These are phyloP conservation scores for Cerioporus squamosus DNA, from an alignment of 1,284 basidiomycete genomes.

Conservation along the genomic window DNA sequence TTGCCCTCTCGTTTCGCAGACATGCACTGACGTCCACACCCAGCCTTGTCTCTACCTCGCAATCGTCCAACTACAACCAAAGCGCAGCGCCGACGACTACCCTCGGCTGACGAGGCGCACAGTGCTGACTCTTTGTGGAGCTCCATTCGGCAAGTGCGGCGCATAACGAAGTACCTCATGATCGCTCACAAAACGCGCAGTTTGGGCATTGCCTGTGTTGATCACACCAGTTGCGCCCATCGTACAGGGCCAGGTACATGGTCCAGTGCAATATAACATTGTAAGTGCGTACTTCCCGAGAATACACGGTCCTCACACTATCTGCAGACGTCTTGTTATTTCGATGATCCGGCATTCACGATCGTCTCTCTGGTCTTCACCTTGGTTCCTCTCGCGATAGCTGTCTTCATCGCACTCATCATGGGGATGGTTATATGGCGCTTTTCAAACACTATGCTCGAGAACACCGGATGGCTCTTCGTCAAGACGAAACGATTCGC, in stretches of 20 bases:
- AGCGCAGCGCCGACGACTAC: conserved; percentile 20
- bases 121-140: conserved; percentile 20
- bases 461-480: conserved; percentile 14
- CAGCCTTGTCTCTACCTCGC: conserved; percentile 30
- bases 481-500: conserved; percentile 23
- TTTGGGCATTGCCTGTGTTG: conserved; percentile 31
- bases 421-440: conserved; percentile 25
- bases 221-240: conserved; percentile 21
- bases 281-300: conserved; percentile 2
- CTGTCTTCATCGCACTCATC: conserved; percentile 18
- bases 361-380: conserved; percentile 27
- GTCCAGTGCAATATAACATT: conserved; percentile 7
- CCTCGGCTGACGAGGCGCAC: conserved; percentile 23
- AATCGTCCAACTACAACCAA: conserved; percentile 16
- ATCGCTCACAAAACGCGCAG: conserved; percentile 10
- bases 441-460: conserved; percentile 21
- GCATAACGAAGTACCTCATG: background rate
- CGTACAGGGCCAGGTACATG: background rate
- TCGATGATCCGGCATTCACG: conserved; percentile 21
- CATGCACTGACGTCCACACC: too few species aligned
- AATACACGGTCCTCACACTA: background rate
- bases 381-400: conserved; percentile 25
- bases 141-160: conserved; percentile 27
- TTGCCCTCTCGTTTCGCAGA: background rate
- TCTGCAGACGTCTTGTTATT: conserved; percentile 27